A percentile compares a stretch with the other conserved stretches of the same genome.
Conservation (phyloP, 1,139 yeast genomes). For the Scheffersomyces illinoinensis region DNA sequence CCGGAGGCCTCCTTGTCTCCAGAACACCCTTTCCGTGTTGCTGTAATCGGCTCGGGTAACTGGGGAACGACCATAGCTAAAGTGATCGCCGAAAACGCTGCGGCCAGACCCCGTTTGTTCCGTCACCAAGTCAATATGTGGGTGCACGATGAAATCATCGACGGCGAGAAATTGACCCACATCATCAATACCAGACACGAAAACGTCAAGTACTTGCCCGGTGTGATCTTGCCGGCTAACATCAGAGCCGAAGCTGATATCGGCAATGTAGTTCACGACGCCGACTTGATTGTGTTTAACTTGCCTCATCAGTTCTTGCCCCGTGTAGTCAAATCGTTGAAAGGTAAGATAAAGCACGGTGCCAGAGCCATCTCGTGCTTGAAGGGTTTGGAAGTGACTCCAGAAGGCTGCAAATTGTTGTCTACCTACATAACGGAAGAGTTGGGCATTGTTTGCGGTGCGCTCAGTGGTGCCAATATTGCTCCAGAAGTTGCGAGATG, state of each 20-base stretch:
- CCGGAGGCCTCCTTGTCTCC: conserved; percentile 17
- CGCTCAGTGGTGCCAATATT: conserved; percentile 50
- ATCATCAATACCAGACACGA: conserved; percentile 47
- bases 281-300: conserved; percentile 48
- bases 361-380: conserved; percentile 50
- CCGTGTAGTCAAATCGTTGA: conserved; percentile 36
- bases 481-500: conserved; percentile 51
- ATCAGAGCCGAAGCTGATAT: conserved; percentile 43
- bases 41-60: conserved; percentile 50
- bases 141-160: conserved; percentile 47
- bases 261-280: conserved; percentile 39
- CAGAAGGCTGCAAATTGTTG: conserved; percentile 46
- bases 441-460: conserved; percentile 48
- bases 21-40: conserved; percentile 38
- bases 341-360: conserved; percentile 38
- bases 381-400: conserved; percentile 49
- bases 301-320: conserved; percentile 52
- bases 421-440: conserved; percentile 44
- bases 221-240: conserved; percentile 43
- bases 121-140: conserved; percentile 45
- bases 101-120: conserved; percentile 41
- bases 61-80: conserved; percentile 55
- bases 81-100: conserved; percentile 46
- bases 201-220: conserved; percentile 49
- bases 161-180: conserved; percentile 45